Evolutionary conservation across 1,284 basidiomycete species (phyloP), one percentile per base, ranked within the genome.

Genomic region (Apiotrichum akiyoshidainum): DNA sequence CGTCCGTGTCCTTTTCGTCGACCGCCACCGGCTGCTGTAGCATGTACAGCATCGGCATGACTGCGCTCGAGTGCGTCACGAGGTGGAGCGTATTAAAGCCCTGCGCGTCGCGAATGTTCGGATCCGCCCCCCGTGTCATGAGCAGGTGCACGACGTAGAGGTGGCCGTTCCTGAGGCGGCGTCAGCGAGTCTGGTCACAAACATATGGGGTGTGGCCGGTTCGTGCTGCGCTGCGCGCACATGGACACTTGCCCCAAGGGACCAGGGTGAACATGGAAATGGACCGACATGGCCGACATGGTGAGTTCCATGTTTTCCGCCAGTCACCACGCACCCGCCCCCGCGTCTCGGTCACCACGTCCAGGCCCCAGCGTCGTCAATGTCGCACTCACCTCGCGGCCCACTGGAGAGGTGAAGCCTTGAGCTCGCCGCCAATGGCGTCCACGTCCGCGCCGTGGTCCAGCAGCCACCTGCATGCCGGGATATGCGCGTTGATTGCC

Each of bases 401-500:
- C 96, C 96, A 99, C 76, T 98, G 95, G 80, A 99, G 82, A 0
- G 96, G 93, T 1, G 93, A 96, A 1, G 94, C 95, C n/a, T 88
- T 83, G 35, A 99, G 84, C 71, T 98, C 95, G 7, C 96, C 96
- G 19, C 96, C 96, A 11, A 90, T 80, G 7, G 92, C 90, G 68
- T 99, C 94, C 16, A 98, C 87, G 53, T 96, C 89, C 0, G 96
- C 95, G n/a, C 93, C 95, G 66, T 90, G 86, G 63, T 95, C 90
- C 31, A 99, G 80, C 12, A 99, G 81, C 68, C 87, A 89, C 31
- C 71, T 56, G 50, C 74, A 75, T 9, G 70, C 71, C 2, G 60
- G 68, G 22, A 76, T 70, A 57, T 79, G 77, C n/a, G 75, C 76
- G 59, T 78, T 78, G 64, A 78, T 78, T 33, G 94, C 88, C 4